Base-by-base conservation (phyloP, 2,329 filamentous ascomycete genomes). In the Pseudocercospora crystallina region DNA sequence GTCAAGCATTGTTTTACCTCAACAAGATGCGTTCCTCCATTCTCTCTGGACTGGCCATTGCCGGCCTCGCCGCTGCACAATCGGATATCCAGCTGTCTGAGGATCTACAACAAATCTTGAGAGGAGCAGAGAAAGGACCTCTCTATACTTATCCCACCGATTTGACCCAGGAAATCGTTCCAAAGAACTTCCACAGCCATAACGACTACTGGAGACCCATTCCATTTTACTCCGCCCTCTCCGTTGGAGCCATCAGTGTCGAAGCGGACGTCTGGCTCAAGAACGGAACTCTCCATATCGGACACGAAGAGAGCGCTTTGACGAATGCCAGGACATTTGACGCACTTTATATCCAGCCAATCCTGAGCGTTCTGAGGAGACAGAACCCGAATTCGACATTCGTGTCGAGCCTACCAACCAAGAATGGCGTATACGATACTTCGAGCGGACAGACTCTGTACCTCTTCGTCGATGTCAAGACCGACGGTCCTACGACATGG, bases 381-480 rank as follows among this genome's bases (percentile, higher is more conserved):
- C 77, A 82, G 60, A 85, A 83, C 59, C 79, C 80, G n/a, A 66
- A 68, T 5, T 76, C 73, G 13, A 68, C 65, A 0, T 85, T 82
- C 64, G 62, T 78, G 2, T 59, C 65, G 1, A 66, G 66, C 2
- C 62, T 64, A 0, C 67, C 70, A 5, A 81, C 79, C 3, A 73
- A 74, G 37, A 81, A 84, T 61, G 83, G 83, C 31, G 80, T 86
- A 11, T 86, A 77, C 62, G 83, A 86, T 65, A 80, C 80, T 1
- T 62, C 63, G 31, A 63, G 70, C 1, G 71, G 65, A 5, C 81
- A 85, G 65, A 85, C 82, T 0, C 72, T 86, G 5, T 84, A 84
- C 69, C 73, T 86, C 40, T 84, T 83, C 67, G 78, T 86, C 51
- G 83, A 86, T 61, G 61, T 84, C 51, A 86, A 86, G 66, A 85